Evolutionary conservation across 2,329 filamentous ascomycete genomes (phyloP), one percentile per base, ranked within the genome.

Genomic region (Sporothrix curviconia): DNA sequence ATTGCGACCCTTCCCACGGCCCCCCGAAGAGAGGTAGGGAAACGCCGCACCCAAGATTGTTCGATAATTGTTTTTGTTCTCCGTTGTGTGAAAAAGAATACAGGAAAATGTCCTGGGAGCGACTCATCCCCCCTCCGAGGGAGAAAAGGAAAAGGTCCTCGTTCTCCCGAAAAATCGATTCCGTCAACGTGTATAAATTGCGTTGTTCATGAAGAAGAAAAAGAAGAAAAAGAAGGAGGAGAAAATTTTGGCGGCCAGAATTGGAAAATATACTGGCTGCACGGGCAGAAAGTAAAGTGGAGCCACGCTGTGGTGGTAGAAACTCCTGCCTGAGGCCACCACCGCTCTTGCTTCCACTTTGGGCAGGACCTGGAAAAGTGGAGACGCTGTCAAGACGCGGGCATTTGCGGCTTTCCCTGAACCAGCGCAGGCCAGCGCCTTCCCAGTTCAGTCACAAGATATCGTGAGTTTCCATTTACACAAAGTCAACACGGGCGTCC

Each of bases 1-100:
- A 77, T 77, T 77, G 75, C 75, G 74, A 69, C 74, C 74, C 72
- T 70, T 69, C 71, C 68, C 74, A 76, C 64, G 63, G 68, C 69
- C 64, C 42, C 47, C 8, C 17, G 28, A 25, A 44, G 37, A 59
- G 57, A 68, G 67, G 65, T 61, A 70, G 73, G 67, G 66, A 75
- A 74, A 69, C 73, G 71, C 72, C 74, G 75, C 75, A 77, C 75
- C 75, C 75, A 77, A 77, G 75, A 77, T 75, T 73, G 74, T 74
- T 70, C 74, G 68, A 71, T 65, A 39, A 17, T 53, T 56, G 11
- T 62, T n/a, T 63, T 72, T 71, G 60, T 67, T 77, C 74, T 77
- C 71, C 74, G 74, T 77, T 75, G 71, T 73, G 67, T 72, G 64
- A 71, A 70, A 72, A 72, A 72, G 69, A 59, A 52, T n/a, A 39